Evolutionary conservation across 2,329 filamentous ascomycete genomes (phyloP), one percentile per base, ranked within the genome.

Genomic region (Rutstroemia sp.): DNA sequence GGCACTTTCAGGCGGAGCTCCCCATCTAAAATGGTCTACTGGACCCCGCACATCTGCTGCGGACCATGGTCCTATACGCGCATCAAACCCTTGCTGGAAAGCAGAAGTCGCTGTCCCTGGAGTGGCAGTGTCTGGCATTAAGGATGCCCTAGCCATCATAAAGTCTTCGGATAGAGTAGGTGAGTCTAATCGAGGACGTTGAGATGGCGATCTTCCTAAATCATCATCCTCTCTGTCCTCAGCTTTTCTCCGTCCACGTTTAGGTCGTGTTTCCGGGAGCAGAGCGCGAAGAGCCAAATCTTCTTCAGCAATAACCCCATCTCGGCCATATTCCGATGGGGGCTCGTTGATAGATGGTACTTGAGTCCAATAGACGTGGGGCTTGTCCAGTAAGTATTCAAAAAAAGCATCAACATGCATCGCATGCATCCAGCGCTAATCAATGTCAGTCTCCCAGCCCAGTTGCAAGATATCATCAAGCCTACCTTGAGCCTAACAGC

Each of bases 341-440:
- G 86, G 82, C 54, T 85, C 80, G 30, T 80, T 75, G 14, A 80
- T 77, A 5, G 78, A 74, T 0, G 91, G 91, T 23, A 95, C 79
- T 38, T 90, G 81, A 16, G 81, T 85, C 75, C 87, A 95, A 71
- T 96, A 96, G 0, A 82, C 73, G 70, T 95, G 90, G 25, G 81
- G 75, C 61, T 90, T 90, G 49, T 84, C 83, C 60, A 92, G 78
- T 19, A 95, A 81, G 69, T 90, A 96, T 69, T 95, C 90, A 67
- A 96, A 96, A 70, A 96, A 96, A 10, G 90, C 88, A 75, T 95
- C 90, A 52, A 96, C 84, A 70, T 96, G 92, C 87, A 95, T 92
- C 5, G 91, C 92, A 69, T 90, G 90, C 89, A 96, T 94, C 92
- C 92, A 96, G 68, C 92, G 86, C 88, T 89, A 65, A 47, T 12